These are phyloP conservation scores for Camellia japonica DNA, from an alignment of 148 eudicot species.

Conservation along the genomic window DNA sequence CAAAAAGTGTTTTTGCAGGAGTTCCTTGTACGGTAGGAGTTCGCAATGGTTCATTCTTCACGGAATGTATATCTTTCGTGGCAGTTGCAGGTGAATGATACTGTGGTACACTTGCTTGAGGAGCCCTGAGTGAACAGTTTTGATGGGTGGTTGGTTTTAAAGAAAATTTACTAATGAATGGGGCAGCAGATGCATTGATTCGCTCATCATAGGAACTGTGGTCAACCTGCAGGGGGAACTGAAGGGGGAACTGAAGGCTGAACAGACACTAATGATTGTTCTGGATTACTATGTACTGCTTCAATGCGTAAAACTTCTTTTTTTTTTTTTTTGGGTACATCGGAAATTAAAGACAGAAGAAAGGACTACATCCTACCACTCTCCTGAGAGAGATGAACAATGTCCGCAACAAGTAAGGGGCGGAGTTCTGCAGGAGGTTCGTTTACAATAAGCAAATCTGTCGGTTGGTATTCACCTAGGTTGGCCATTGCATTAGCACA, in stretches of 20 bases:
- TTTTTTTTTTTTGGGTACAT: too few species aligned
- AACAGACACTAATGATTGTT: neutral
- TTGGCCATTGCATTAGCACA: too few species aligned
- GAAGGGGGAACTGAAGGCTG: slow-evolving; percentile 9
- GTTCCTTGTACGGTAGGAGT: slow-evolving; percentile 28
- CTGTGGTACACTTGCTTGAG: slow-evolving; percentile 12
- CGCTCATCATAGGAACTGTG: slow-evolving; percentile 4
- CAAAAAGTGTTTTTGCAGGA: slow-evolving; percentile 38
- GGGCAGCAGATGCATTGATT: slow-evolving; percentile 7
- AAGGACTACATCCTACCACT: too few species aligned
- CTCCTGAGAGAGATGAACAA: too few species aligned
- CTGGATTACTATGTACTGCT: slow-evolving; percentile 7
- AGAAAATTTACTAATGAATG: slow-evolving; percentile 7
- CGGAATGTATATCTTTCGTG: slow-evolving; percentile 20
- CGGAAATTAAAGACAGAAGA: too few species aligned
- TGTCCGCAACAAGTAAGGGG: too few species aligned
- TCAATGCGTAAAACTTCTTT: slow-evolving; percentile 9
- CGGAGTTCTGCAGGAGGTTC: too few species aligned
- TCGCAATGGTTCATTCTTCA: slow-evolving; percentile 20
- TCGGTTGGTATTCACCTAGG: too few species aligned
- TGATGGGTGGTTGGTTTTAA: neutral
- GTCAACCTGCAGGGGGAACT: neutral
- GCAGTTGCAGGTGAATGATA: slow-evolving; percentile 39
- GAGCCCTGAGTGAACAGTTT: neutral
- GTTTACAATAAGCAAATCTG: too few species aligned